Evolutionary conservation across 352 stramenopile genomes (phyloP).

Genomic region (Pythium diclinum): DNA sequence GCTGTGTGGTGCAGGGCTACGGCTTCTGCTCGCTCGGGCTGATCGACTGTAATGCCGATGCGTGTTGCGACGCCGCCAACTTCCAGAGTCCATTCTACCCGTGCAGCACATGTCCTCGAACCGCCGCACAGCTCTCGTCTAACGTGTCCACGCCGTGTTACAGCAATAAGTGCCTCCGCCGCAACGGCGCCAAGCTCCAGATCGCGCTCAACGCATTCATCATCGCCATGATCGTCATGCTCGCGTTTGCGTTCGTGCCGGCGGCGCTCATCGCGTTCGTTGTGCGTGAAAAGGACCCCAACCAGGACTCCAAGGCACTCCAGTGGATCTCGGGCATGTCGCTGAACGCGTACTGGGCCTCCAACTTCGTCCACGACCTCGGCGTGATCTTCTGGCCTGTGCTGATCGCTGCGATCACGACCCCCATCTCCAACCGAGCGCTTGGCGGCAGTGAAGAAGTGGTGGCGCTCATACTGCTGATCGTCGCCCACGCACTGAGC

Average conservation of each 20-base stretch:
- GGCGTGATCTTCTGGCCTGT: constrained; percentile 42
- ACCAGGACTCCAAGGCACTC: constrained; percentile 59
- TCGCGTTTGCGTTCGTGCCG: constrained; percentile 70
- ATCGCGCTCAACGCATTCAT: constrained; percentile 63
- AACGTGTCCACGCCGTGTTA: constrained; percentile 17
- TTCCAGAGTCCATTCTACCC: constrained; percentile 40
- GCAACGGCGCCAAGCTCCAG: constrained; percentile 59
- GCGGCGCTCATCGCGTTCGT: constrained; percentile 62
- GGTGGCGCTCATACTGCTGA: constrained; percentile 36
- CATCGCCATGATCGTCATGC: constrained; percentile 51
- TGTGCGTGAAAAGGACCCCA: constrained; percentile 61
- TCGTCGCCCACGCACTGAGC: constrained; percentile 42
- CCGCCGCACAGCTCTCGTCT: background rate
- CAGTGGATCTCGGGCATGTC: constrained; percentile 62
- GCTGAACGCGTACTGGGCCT: constrained; percentile 54
- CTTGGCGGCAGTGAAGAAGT: constrained; percentile 36
- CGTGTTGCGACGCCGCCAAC: constrained; percentile 39
- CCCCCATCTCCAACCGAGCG: constrained; percentile 39
- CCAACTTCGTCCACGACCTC: constrained; percentile 57
- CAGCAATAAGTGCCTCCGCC: constrained; percentile 39
- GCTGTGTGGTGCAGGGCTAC: constrained; percentile 22
- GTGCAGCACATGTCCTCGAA: constrained; percentile 29
- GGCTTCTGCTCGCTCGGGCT: constrained; percentile 43
- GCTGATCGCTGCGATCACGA: constrained; percentile 34
- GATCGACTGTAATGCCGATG: constrained; percentile 33